phyloP scores from a whole-genome alignment of 1,284 basidiomycete species.

The Cryptococcus deneoformans region DNA sequence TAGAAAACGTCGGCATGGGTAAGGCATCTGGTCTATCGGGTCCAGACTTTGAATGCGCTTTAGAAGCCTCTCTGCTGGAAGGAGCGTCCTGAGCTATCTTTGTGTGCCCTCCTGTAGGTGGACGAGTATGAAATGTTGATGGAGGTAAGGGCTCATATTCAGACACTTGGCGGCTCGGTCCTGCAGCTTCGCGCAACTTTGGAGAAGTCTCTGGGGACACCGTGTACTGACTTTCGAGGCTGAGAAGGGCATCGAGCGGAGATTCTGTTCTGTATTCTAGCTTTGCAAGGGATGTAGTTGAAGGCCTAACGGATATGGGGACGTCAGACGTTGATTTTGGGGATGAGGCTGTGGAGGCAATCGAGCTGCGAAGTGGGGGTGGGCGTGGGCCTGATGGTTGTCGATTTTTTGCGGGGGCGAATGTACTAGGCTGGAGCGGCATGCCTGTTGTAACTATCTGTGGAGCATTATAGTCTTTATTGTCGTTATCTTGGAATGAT shows the following conservation, averaged over 20 bases:
- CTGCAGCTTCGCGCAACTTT: neutral
- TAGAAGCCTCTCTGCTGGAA: constrained; percentile 6
- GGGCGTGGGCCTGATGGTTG: constrained; percentile 27
- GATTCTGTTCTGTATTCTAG: constrained; percentile 4
- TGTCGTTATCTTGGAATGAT: no score
- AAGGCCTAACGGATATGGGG: constrained; percentile 1
- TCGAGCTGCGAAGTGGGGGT: constrained; percentile 11
- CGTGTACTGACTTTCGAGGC: constrained; percentile 21
- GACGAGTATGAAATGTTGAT: neutral
- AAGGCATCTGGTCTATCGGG: neutral
- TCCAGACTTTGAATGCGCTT: constrained; percentile 10
- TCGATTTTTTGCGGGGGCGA: no score
- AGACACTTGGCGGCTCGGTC: neutral
- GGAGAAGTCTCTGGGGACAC: constrained; percentile 25
- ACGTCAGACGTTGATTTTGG: constrained; percentile 3
- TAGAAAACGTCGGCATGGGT: constrained; percentile 9
- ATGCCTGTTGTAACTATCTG: no score
- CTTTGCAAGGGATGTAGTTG: constrained; percentile 12
- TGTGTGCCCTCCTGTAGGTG: neutral
- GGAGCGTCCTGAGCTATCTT: neutral
- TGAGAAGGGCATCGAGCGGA: constrained; percentile 21
- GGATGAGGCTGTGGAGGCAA: constrained; percentile 3
- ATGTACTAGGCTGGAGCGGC: no score
- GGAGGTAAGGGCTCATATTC: neutral
- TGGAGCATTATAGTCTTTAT: no score